Conservation (phyloP, 2,329 filamentous ascomycete genomes). For the Grosmannia serpens region DNA sequence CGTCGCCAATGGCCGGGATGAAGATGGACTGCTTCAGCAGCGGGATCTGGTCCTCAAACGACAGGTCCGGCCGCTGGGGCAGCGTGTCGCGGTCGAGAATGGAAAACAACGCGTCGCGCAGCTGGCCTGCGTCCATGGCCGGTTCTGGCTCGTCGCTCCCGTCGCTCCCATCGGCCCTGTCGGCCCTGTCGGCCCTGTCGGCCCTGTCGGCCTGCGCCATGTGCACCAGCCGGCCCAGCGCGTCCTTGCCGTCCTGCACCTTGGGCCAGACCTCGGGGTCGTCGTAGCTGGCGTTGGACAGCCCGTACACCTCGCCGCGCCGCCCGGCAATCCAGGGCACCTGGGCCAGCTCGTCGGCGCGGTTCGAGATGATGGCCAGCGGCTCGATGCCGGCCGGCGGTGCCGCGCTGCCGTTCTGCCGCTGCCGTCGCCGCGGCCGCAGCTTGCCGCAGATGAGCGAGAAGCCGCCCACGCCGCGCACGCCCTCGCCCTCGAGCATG, state of each 20-base stretch:
- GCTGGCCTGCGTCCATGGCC: slow-evolving; percentile 26
- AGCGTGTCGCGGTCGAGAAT: slow-evolving; percentile 48
- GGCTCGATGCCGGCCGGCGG: slow-evolving; percentile 13
- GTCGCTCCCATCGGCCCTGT: no score
- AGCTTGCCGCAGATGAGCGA: slow-evolving; percentile 55
- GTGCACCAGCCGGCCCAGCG: slow-evolving; percentile 23
- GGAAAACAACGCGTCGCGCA: slow-evolving; percentile 39
- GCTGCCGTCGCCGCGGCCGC: not conserved
- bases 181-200: no score
- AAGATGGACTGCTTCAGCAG: slow-evolving; percentile 50
- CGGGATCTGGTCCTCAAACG: slow-evolving; percentile 42
- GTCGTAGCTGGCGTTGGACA: slow-evolving; percentile 51
- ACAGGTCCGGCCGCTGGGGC: slow-evolving; percentile 27
- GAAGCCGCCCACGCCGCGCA: slow-evolving; percentile 54
- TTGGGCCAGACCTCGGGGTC: slow-evolving; percentile 49
- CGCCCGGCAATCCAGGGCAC: slow-evolving; percentile 46
- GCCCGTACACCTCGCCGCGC: slow-evolving; percentile 40
- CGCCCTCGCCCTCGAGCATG: slow-evolving; percentile 39
- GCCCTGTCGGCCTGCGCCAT: no score
- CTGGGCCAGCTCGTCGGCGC: slow-evolving; percentile 37
- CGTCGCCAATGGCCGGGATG: slow-evolving; percentile 42
- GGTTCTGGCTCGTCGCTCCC: not conserved
- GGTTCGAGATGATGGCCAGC: slow-evolving; percentile 52
- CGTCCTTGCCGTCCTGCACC: slow-evolving; percentile 37
- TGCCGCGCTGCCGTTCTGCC: not conserved